A percentile compares a stretch with the other conserved stretches of the same genome.
Evolutionary conservation across 1,284 basidiomycete species (phyloP).

Genomic region (Xanthoconium separans): DNA sequence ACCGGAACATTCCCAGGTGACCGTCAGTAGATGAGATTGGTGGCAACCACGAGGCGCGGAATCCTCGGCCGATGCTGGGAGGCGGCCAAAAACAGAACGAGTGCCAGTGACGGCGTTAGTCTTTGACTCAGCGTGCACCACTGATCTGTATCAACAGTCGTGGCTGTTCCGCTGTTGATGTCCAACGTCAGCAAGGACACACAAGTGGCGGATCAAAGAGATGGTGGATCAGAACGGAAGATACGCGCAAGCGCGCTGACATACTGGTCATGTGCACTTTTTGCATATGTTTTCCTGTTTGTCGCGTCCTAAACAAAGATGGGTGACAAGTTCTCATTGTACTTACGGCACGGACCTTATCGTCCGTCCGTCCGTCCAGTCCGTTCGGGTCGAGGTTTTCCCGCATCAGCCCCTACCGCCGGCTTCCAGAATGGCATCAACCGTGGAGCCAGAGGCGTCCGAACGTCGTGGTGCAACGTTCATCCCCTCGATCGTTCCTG

Average conservation of each 20-base stretch:
- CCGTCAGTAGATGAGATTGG: not conserved
- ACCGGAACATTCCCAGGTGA: not conserved
- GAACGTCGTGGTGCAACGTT: no score
- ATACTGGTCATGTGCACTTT: not conserved
- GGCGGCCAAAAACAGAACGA: not conserved
- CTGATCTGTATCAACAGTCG: not conserved
- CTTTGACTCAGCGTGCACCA: not conserved
- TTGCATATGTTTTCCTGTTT: no score
- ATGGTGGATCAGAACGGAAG: not conserved
- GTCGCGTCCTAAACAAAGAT: not conserved
- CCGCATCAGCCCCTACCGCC: no score
- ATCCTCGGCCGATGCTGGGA: not conserved
- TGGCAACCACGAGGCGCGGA: not conserved
- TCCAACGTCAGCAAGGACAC: no score
- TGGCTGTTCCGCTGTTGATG: not conserved
- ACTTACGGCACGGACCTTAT: no score
- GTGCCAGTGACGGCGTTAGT: not conserved
- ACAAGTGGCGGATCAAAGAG: not conserved
- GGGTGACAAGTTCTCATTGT: no score
- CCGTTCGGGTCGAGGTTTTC: no score
- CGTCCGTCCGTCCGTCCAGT: no score
- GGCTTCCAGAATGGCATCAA: no score
- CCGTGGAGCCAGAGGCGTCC: no score
- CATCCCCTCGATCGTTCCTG: no score
- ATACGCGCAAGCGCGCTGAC: no score